phyloP scores from a whole-genome alignment of 1,139 yeast species.

The Debaryomyces fabryi region DNA sequence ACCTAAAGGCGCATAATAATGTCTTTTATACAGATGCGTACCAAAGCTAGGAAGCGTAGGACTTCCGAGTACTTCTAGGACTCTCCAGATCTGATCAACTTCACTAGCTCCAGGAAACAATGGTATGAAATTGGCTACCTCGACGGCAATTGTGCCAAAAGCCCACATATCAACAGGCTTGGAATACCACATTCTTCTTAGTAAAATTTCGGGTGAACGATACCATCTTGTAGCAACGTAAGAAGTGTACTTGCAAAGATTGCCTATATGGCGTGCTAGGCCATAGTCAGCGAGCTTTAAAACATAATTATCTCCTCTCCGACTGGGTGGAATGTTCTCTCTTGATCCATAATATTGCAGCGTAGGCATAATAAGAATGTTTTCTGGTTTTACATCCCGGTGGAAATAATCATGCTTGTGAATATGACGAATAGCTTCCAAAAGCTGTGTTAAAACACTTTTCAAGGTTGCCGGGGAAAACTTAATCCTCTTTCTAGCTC shows the following conservation, averaged over 20 bases:
- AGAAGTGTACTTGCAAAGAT: conserved; percentile 62
- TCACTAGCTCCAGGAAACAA: conserved; percentile 84
- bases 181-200: conserved; percentile 68
- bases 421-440: conserved; percentile 79
- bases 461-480: conserved; percentile 64
- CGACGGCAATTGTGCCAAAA: conserved; percentile 83
- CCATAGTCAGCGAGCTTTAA: conserved; percentile 94
- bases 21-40: conserved; percentile 13
- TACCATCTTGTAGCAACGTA: conserved; percentile 97
- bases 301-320: conserved; percentile 52
- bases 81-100: conserved; percentile 72
- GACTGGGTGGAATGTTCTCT: conserved; percentile 40
- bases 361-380: conserved; percentile 70
- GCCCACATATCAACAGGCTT: conserved; percentile 94
- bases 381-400: conserved; percentile 81
- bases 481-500: conserved; percentile 49
- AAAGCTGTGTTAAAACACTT: conserved; percentile 69
- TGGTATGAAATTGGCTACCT: conserved; percentile 74
- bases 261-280: conserved; percentile 66
- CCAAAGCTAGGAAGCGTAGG: conserved; percentile 42
- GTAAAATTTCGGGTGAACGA: conserved; percentile 87
- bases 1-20: conserved; percentile 51
- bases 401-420: conserved; percentile 78
- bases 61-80: conserved; percentile 69
- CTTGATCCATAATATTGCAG: conserved; percentile 53